These are phyloP conservation scores for Pulveroboletus sp. DNA, from an alignment of 768 basidiomycete species.

Conservation along the genomic window DNA sequence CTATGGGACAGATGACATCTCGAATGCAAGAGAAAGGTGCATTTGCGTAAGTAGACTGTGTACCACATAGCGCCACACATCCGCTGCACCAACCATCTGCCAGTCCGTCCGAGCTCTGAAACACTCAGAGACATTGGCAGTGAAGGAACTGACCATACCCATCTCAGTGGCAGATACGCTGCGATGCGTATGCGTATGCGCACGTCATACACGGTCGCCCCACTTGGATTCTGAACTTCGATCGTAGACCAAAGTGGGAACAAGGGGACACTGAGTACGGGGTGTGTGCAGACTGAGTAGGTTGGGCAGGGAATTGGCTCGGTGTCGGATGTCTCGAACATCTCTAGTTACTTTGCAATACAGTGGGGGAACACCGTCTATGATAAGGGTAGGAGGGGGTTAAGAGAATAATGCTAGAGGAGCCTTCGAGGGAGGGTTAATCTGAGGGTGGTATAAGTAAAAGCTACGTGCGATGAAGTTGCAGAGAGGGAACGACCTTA, in stretches of 20 bases:
- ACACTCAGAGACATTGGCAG: constrained; percentile 22
- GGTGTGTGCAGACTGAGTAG: constrained; percentile 12
- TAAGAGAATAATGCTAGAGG: constrained; percentile 20
- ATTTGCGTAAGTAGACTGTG: too few relatives aligned
- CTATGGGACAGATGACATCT: too few relatives aligned
- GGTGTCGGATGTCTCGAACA: constrained; percentile 19
- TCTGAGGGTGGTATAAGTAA: constrained; percentile 13
- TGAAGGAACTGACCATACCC: constrained; percentile 21
- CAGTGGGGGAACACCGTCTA: constrained; percentile 12
- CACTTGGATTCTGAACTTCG: constrained; percentile 26
- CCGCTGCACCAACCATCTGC: too few relatives aligned
- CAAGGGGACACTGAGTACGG: constrained; percentile 18
- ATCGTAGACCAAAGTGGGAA: constrained; percentile 28
- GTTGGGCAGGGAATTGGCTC: constrained; percentile 11
- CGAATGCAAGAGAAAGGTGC: too few relatives aligned
- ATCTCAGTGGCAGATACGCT: constrained; percentile 24
- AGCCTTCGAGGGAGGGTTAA: constrained; percentile 1
- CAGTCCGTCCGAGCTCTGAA: constrained; percentile 23
- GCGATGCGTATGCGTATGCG: constrained; percentile 23
- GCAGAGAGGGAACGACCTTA: constrained; percentile 5
- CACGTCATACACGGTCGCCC: constrained; percentile 28
- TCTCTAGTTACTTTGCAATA: constrained; percentile 26
- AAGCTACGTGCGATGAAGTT: neutral
- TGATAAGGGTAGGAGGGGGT: constrained; percentile 20
- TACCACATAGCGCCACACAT: too few relatives aligned